A percentile compares a stretch with the other conserved stretches of the same genome.
These are phyloP conservation scores for Hsuehochloa calcarea DNA, from an alignment of 176 grass and related monocot species.

Conservation along the genomic window DNA sequence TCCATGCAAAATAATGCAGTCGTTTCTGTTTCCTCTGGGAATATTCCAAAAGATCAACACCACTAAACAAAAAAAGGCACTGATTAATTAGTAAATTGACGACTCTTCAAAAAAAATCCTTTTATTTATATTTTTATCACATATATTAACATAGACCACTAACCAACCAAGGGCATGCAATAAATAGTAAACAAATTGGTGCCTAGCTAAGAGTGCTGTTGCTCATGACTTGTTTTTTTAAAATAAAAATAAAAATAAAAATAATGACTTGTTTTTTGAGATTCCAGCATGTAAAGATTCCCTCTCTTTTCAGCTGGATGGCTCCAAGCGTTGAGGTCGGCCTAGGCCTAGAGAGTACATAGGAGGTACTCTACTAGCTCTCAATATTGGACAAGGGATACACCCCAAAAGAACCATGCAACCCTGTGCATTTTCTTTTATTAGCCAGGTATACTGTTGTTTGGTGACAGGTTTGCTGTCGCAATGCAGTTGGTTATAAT, in stretches of 20 bases:
- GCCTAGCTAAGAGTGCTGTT: background rate
- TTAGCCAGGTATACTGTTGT: background rate
- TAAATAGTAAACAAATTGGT: slow-evolving; percentile 23
- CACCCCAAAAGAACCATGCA: slow-evolving; percentile 40
- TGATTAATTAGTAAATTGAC: background rate
- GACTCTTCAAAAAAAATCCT: background rate
- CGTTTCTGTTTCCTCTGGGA: slow-evolving; percentile 22
- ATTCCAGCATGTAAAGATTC: slow-evolving; percentile 50
- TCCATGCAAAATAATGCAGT: slow-evolving; percentile 22
- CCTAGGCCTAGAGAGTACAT: slow-evolving; percentile 11
- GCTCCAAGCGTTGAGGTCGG: slow-evolving; percentile 30
- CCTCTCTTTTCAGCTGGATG: slow-evolving; percentile 37
- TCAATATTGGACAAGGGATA: slow-evolving; percentile 30
- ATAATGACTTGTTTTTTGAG: no score
- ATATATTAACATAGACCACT: background rate
- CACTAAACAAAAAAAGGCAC: slow-evolving; percentile 29
- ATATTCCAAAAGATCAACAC: slow-evolving; percentile 48
- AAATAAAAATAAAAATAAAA: no score
- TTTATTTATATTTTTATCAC: background rate
- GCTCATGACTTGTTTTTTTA: background rate
- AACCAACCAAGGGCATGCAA: background rate
- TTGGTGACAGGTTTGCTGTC: slow-evolving; percentile 36
- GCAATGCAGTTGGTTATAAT: slow-evolving; percentile 36
- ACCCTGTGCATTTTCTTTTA: slow-evolving; percentile 36
- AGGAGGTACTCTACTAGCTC: slow-evolving; percentile 23